Evolutionary conservation across 2,329 filamentous ascomycete species (phyloP), one percentile per base, ranked within the genome.

Genomic region (Fusarium staphyleae): DNA sequence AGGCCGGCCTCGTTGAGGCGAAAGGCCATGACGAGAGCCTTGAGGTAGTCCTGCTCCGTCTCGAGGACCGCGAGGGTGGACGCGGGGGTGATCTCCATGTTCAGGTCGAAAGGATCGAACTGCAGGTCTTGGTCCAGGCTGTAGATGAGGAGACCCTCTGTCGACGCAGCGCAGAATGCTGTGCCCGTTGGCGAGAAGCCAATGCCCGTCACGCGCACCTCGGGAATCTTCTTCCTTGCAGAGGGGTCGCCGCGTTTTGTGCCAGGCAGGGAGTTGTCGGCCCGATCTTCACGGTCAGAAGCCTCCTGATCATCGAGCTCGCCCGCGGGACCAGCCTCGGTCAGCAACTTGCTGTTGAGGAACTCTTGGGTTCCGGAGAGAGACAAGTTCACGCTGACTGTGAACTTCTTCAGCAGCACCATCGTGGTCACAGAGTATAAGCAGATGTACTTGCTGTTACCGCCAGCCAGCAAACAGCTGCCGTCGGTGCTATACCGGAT

Each of bases 381-480:
- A 2, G 93, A 96, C n/a, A 97, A 80, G 73, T 99, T 99, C 68
- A 96, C 85, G 65, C 91, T 96, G 67, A 98, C 93, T 2, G 93
- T 97, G 70, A 89, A 99, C 71, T 97, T 97, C 73, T 96, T 96
- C 49, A 98, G 79, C 10, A 99, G 78, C 1, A 95, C 91, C 72
- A 95, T 92, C 1, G 93, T 96, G 52, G 87, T 87, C 26, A 96
- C 91, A n/a, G 96, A 93, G 75, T 99, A 99, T 52, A 99, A 75
- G 71, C 95, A 98, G 45, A 99, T 97, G 73, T 96, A 97, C 77
- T 99, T 99, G 86, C 92, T 97, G 79, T 95, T 96, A 26, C 95
- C 95, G 40, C 86, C 93, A 1, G 93, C 95, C 33, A 99, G 79
- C 10, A 99, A 80, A 66, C 95, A 97, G 57, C 86, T 90, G 11